Evolutionary conservation across 805 yeast species (phyloP), one percentile per base, ranked within the genome.

Genomic region (Candida silvicultrix): DNA sequence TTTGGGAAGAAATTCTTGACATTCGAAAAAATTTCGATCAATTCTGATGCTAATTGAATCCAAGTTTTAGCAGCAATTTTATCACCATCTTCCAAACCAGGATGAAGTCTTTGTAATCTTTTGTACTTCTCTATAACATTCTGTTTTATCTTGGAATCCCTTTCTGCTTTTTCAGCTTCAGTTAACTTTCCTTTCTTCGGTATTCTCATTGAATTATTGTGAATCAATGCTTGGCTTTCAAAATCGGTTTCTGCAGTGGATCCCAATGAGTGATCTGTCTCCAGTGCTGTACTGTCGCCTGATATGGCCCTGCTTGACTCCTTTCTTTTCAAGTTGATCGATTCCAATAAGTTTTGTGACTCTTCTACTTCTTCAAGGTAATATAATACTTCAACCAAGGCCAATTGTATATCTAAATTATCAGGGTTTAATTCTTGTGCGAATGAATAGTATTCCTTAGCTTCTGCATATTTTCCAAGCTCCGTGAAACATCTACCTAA

Each of bases 11-110:
- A 87, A 55, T 81, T 80, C 50, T 83, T 75, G 12, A 87, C 89
- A 45, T 82, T 77, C 22, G 85, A 79, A 59, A 94, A 90, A 49
- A 86, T 79, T 57, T 89, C 95, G 38, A 92, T 80, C 43, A 94
- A 71, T 53, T 85, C 95, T 2, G 87, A 77, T 0, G 92, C 96
- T 5, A 81, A 69, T 49, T 88, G 87, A 52, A 87, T 74, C 98
- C 98, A 94, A 2, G 87, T 77, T 8, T 75, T 70, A 2, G 80
- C 74, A 0, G 94, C 85, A n/a, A 78, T 80, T 15, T 63, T 66
- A 50, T 82, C 83, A 3, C 74, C 78, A 4, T 60, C 54, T 38
- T 69, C 74, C 36, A 80, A 51, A 3, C 78, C 78, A 1, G 66
- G 66, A 31, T 71, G 67, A 43, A 83, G 71, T 45, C 83, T 69